Conservation (phyloP, 2,329 filamentous ascomycete genomes). For the Ophiostoma ulmi region DNA sequence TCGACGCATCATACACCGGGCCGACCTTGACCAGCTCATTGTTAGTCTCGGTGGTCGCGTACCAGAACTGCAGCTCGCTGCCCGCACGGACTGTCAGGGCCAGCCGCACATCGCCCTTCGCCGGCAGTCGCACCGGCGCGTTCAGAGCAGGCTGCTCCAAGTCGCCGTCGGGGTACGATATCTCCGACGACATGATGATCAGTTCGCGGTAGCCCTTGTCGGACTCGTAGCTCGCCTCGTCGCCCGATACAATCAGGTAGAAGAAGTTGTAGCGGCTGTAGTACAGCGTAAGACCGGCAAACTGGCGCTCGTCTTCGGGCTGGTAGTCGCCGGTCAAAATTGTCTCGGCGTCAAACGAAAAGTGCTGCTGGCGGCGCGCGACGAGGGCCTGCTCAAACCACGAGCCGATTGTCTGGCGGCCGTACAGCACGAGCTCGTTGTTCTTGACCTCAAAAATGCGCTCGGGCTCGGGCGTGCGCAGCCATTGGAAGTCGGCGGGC, state of each 20-base stretch:
- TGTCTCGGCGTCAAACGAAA: constrained; percentile 83
- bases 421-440: constrained; percentile 42
- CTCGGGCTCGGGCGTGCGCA: constrained; percentile 51
- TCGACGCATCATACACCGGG: constrained; percentile 53
- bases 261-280: constrained; percentile 63
- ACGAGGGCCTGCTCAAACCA: constrained; percentile 57
- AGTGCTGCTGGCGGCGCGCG: constrained; percentile 52
- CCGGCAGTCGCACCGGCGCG: constrained; percentile 46
- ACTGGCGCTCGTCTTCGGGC: constrained; percentile 55
- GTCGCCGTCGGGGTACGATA: constrained; percentile 49
- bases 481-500: constrained; percentile 53
- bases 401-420: constrained; percentile 50
- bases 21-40: constrained; percentile 46
- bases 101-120: constrained; percentile 51
- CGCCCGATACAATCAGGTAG: constrained; percentile 54
- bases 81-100: constrained; percentile 51
- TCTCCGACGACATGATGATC: constrained; percentile 52
- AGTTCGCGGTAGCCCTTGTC: constrained; percentile 49
- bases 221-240: constrained; percentile 37
- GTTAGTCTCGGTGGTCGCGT: constrained; percentile 40
- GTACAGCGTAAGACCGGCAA: constrained; percentile 57
- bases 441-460: constrained; percentile 44
- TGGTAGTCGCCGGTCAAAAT: constrained; percentile 63
- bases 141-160: constrained; percentile 40
- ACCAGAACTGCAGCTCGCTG: constrained; percentile 51